Conservation (phyloP, 495 filamentous ascomycete genomes). For the Trichoderma asperelloides region DNA sequence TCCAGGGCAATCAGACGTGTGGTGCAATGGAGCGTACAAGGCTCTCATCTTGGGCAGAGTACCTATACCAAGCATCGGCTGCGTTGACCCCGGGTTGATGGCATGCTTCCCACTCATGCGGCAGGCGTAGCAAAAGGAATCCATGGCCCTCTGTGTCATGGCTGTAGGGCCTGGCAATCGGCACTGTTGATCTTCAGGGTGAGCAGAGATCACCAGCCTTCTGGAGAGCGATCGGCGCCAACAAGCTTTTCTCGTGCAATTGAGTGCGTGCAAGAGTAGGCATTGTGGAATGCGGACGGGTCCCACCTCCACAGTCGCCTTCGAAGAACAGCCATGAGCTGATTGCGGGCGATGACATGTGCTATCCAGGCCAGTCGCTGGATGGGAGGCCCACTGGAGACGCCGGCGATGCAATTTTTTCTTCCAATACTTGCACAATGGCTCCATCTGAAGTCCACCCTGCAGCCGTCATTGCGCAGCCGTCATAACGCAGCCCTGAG, state of each 20-base stretch:
- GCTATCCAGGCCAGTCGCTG: background rate
- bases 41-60: background rate
- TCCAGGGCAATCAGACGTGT: background rate
- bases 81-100: background rate
- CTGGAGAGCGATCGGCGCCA: background rate
- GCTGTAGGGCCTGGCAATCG: background rate
- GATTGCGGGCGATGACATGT: slow-evolving; percentile 1
- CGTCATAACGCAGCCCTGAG: background rate
- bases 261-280: background rate
- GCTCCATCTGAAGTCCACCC: background rate
- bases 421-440: background rate
- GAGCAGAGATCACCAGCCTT: background rate
- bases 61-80: background rate
- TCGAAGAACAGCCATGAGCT: background rate
- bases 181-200: slow-evolving; percentile 4
- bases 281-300: background rate
- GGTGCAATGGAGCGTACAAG: background rate
- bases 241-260: background rate
- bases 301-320: background rate
- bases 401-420: background rate
- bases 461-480: background rate
- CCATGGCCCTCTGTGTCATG: background rate
- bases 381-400: background rate
- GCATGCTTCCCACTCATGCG: background rate
- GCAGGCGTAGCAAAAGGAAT: background rate